Evolutionary conservation across 345 rosid genomes (phyloP).

Genomic region (Acer negundo): DNA sequence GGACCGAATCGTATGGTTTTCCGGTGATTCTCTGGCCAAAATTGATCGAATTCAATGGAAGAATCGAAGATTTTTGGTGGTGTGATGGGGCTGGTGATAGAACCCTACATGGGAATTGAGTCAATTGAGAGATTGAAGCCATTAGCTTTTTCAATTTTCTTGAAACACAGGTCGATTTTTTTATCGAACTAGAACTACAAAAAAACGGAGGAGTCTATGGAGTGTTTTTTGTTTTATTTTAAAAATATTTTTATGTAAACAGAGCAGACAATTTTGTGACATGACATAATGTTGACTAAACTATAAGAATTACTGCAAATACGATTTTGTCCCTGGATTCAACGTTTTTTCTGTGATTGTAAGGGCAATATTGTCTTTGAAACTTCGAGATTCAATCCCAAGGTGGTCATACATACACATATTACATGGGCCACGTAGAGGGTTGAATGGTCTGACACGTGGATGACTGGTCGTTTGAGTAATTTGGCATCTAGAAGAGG

Average conservation of each 20-base stretch:
- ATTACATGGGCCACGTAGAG: not conserved
- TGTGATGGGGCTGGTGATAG: constrained; percentile 14
- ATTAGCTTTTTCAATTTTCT: constrained; percentile 26
- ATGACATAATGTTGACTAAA: not conserved
- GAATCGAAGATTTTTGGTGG: constrained; percentile 30
- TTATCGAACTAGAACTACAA: not conserved
- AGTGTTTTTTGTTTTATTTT: not conserved
- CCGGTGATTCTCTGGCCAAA: not conserved
- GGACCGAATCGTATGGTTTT: not conserved
- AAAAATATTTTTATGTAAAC: not conserved
- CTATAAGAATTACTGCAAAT: not conserved
- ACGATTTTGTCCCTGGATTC: constrained; percentile 4
- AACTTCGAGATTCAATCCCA: too few relatives aligned
- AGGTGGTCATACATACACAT: too few relatives aligned
- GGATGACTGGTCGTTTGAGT: too few relatives aligned
- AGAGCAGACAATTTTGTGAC: not conserved
- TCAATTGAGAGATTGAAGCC: constrained; percentile 52
- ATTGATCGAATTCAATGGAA: constrained; percentile 15
- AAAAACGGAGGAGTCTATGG: not conserved
- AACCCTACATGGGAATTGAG: constrained; percentile 50
- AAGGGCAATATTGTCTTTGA: constrained; percentile 4
- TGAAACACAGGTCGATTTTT: not conserved
- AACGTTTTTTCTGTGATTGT: not conserved
- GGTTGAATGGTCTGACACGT: not conserved
- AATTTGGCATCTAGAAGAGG: not conserved